Base-by-base conservation (phyloP, 192 early-diverging fungal species). In the Endogone sp. region DNA sequence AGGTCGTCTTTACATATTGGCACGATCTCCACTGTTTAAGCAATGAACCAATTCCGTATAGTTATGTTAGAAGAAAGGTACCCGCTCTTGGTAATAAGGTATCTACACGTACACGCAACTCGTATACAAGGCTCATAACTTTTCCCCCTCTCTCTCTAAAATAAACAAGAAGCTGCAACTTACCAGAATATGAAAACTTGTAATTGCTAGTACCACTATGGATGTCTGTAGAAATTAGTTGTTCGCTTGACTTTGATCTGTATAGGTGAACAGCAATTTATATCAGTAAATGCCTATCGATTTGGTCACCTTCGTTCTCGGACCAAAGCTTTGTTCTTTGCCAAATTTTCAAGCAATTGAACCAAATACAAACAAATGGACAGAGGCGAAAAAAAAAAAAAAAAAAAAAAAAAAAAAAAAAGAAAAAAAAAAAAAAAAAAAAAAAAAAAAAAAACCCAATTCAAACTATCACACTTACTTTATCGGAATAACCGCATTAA, bases 1-100 rank as follows among this genome's bases (percentile, higher is more conserved):
- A 99, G 73, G 81, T 99, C 97, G 76, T 99, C 97, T 79, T 91
- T 94, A 83, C 97, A 99, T 55, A 99, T 86, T 30, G 97, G 97
- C 60, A 94, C 91, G 69, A 99, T 81, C 79, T 99, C 97, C 11
- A 95, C 87, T 67, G 65, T 13, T 57, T 28, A 32, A 21, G 3
- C 28, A 24, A 69, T 11, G 27, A 60, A 3, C 3, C 29, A 6
- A n/a, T 57, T n/a, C 8, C 21, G 54, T 26, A 31, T 37, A 29
- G 26, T 24, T 61, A 10, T 26, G 9, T 61, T 23, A 61, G 10
- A 23, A 61, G 24, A 56, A 56, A 56, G 16, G n/a, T 56, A 16
- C 56, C 28, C n/a, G n/a, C n/a, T n/a, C n/a, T n/a, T n/a, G n/a
- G n/a, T n/a, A n/a, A n/a, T n/a, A n/a, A n/a, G n/a, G n/a, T n/a